A percentile compares a stretch with the other conserved stretches of the same genome.
These are phyloP conservation scores for Onygena corvina DNA, from an alignment of 2,329 filamentous ascomycete genomes.

Conservation along the genomic window DNA sequence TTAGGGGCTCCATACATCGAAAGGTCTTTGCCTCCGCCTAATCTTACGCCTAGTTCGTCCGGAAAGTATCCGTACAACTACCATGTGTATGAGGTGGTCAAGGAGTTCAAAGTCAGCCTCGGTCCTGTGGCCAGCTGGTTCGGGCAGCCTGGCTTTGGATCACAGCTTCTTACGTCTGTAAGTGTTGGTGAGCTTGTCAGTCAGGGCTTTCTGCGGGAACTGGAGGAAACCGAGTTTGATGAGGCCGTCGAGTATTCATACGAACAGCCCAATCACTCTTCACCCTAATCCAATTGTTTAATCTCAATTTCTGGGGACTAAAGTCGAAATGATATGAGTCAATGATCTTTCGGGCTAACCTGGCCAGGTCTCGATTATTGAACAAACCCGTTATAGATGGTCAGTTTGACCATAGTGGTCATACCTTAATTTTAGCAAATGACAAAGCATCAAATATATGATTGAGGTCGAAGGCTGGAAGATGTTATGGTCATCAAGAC, in stretches of 20 bases:
- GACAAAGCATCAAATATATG: no score
- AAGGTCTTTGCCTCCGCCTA: not conserved
- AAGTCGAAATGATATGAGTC: no score
- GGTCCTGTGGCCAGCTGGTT: constrained; percentile 4
- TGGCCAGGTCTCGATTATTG: no score
- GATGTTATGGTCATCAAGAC: no score
- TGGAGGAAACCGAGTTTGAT: not conserved
- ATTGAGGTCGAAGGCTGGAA: no score
- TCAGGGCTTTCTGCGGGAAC: not conserved
- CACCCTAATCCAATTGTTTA: no score
- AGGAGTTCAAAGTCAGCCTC: not conserved
- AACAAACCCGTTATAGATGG: no score
- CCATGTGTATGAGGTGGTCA: not conserved
- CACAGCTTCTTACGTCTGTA: not conserved
- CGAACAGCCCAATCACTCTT: not conserved
- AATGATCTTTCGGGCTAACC: no score
- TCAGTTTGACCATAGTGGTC: no score
- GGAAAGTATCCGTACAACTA: constrained; percentile 8
- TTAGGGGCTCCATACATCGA: constrained; percentile 3
- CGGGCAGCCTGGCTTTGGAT: not conserved
- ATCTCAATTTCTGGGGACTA: no score
- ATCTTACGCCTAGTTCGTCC: not conserved
- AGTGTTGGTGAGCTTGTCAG: not conserved
- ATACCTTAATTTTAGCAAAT: no score
- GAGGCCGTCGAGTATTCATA: not conserved